Evolutionary conservation across 208 protist genomes (phyloP), one percentile per base, ranked within the genome.

Genomic region (Trypanosoma rangeli): DNA sequence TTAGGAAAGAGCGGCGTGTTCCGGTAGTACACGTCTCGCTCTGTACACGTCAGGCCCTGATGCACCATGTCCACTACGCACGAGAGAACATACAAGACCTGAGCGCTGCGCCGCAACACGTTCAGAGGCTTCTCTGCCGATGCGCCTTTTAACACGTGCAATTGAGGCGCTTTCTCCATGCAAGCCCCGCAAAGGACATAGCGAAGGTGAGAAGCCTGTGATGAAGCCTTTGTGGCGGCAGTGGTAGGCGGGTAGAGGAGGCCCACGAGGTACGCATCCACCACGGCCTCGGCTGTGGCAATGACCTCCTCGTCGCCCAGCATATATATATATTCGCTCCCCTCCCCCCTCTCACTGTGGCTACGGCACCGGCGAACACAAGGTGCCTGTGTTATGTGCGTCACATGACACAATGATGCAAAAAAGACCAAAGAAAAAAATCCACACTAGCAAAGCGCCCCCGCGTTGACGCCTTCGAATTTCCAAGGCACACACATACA

Each of bases 1-100:
- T 61, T 54, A 3, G 50, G 74, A 65, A 93, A 95, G 15, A 95
- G 71, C 22, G 22, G 46, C 1, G 85, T 77, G 22, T 85, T 74
- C 18, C 81, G 76, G 68, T 95, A 95, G 74, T 93, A 93, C 18
- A 95, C 67, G 56, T 90, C 85, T 12, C 90, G 79, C 70, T 93
- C 86, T 20, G 85, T 95, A 65, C 79, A 87, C 37, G 52, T 67
- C 24, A 84, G 52, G 4, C 63, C 53, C 18, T 68, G 22, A n/a
- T 66, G 50, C 5, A 69, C 48, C 59, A 74, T 65, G 18, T 70
- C 62, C 10, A 74, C 46, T 5, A 69, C 67, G 29, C 72, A 72
- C 7, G 48, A 60, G 48, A 77, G 64, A 18, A 71, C 64, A 46
- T 63, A 71, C 1, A 77, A 49, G 20, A 44, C 29, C 42, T 71